Conservation (phyloP, 2,329 filamentous ascomycete species). For the Colletotrichum tofieldiae region DNA sequence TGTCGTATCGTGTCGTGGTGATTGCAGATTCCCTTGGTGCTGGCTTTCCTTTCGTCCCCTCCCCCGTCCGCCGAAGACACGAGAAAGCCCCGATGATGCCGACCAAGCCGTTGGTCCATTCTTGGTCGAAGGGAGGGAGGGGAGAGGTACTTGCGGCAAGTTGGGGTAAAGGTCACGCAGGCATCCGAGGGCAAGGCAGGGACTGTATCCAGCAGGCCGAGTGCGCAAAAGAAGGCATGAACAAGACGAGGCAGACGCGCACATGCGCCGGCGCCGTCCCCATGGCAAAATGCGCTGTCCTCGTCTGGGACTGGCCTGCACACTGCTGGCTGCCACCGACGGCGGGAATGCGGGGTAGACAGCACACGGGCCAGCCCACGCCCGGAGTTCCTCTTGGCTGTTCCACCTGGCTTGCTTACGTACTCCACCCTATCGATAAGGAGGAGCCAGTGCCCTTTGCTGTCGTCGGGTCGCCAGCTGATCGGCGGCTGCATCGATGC, state of each 20-base stretch:
- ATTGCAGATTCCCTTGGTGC: no score
- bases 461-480: no score
- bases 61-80: constrained; percentile 14
- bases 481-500: no score
- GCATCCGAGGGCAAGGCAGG: no score
- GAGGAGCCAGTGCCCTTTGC: no score
- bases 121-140: no score
- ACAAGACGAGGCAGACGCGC: neutral
- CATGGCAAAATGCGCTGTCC: neutral
- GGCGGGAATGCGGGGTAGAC: constrained; percentile 37
- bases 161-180: constrained; percentile 19
- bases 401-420: neutral
- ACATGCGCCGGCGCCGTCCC: neutral
- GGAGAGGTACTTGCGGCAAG: neutral
- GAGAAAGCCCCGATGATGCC: constrained; percentile 40
- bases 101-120: constrained; percentile 26
- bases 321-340: constrained; percentile 24
- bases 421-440: neutral
- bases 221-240: neutral
- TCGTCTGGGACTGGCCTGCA: constrained; percentile 24
- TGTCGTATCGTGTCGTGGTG: no score
- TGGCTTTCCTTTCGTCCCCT: no score
- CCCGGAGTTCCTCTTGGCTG: no score
- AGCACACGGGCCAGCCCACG: neutral
- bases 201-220: no score